Evolutionary conservation across 768 basidiomycete species (phyloP).

Genomic region (Boletus sensibilis): DNA sequence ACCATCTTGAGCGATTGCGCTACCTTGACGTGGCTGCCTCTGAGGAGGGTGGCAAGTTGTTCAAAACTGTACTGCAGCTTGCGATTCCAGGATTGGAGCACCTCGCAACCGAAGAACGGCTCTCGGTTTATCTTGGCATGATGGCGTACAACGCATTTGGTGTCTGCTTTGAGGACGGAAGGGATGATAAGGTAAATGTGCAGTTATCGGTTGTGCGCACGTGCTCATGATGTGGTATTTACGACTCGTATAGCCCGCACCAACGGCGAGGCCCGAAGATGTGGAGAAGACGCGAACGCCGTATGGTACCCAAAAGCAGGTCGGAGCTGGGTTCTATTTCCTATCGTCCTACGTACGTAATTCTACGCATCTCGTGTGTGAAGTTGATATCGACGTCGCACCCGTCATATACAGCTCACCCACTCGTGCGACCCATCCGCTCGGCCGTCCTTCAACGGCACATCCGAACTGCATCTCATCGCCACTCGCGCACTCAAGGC

Average conservation of each 20-base stretch:
- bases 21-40: constrained; percentile 56
- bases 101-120: constrained; percentile 63
- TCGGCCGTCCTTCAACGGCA: constrained; percentile 66
- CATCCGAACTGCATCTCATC: constrained; percentile 66
- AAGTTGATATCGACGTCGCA: not conserved
- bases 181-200: constrained; percentile 63
- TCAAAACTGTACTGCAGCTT: constrained; percentile 53
- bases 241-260: constrained; percentile 43
- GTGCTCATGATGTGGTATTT: not conserved
- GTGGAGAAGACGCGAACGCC: constrained; percentile 75
- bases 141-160: constrained; percentile 79
- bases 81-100: constrained; percentile 73
- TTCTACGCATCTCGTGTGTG: not conserved
- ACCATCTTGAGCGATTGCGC: constrained; percentile 75
- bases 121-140: constrained; percentile 61
- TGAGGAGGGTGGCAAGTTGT: constrained; percentile 48
- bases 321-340: constrained; percentile 73
- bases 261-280: constrained; percentile 61
- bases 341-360: constrained; percentile 67
- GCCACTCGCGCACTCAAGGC: constrained; percentile 65
- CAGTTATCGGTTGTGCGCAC: not conserved
- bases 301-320: constrained; percentile 69
- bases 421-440: constrained; percentile 77
- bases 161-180: constrained; percentile 61
- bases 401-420: constrained; percentile 39